These are phyloP conservation scores for Backusella mclennaniae DNA, from an alignment of 192 early-diverging fungal species.

Conservation along the genomic window DNA sequence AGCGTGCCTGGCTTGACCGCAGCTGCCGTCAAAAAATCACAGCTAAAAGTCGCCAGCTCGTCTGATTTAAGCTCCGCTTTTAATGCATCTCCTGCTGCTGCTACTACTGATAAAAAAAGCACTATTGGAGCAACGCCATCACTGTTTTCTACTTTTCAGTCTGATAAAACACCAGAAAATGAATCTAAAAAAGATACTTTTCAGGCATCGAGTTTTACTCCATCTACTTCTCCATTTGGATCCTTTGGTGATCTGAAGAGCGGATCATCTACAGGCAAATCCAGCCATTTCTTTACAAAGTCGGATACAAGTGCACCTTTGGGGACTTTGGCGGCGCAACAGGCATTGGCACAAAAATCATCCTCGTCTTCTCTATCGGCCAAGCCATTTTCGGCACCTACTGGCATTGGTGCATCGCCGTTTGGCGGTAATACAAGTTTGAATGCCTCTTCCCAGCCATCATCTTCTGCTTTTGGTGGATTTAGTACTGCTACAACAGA, in stretches of 20 bases:
- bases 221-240: not conserved
- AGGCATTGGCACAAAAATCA: not conserved
- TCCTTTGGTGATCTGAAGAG: not conserved
- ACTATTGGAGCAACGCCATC: not conserved
- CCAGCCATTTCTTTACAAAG: not conserved
- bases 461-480: not conserved
- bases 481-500: not conserved
- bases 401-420: not conserved
- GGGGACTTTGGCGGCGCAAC: not conserved
- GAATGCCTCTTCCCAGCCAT: not conserved
- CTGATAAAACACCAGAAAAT: not conserved
- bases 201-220: not conserved
- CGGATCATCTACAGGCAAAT: not conserved
- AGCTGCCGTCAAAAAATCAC: not conserved
- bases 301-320: not conserved
- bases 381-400: not conserved
- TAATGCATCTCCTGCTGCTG: not conserved
- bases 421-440: not conserved
- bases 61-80: not conserved
- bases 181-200: not conserved
- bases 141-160: not conserved
- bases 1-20: not conserved
- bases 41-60: not conserved
- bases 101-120: not conserved
- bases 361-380: not conserved